Evolutionary conservation across 352 stramenopile species (phyloP).

Genomic region (Blastocystis sp.): DNA sequence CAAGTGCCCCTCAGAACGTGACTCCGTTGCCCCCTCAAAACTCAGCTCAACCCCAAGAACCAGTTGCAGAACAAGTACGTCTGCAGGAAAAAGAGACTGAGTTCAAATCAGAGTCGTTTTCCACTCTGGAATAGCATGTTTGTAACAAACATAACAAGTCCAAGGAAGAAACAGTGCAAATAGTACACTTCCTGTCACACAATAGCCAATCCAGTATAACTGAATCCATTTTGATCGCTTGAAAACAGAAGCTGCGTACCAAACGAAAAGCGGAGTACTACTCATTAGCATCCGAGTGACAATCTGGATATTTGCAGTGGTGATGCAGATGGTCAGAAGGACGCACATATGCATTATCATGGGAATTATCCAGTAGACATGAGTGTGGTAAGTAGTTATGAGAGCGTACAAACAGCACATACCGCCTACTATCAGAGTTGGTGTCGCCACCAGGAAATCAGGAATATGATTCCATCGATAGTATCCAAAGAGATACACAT

Average conservation of each 20-base stretch:
- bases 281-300: constrained; percentile 16
- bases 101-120: not conserved
- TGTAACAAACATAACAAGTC: constrained; percentile 32
- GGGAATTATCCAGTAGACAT: not conserved
- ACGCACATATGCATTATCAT: not conserved
- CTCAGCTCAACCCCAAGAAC: not conserved
- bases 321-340: not conserved
- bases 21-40: not conserved
- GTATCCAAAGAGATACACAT: constrained; percentile 14
- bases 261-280: constrained; percentile 7
- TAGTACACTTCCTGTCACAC: not conserved
- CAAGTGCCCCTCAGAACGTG: not conserved
- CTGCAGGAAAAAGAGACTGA: not conserved
- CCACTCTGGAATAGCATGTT: too few species aligned
- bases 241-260: not conserved
- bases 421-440: not conserved
- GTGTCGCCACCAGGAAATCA: not conserved
- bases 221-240: not conserved
- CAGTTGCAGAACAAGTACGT: not conserved
- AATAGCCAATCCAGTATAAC: constrained; percentile 38
- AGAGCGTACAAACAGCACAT: not conserved
- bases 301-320: constrained; percentile 11
- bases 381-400: not conserved
- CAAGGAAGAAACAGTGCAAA: constrained; percentile 26
- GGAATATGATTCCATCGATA: not conserved